Evolutionary conservation across 176 grass and related monocot species (phyloP), one percentile per base, ranked within the genome.

Genomic region (Thalia dealbata): DNA sequence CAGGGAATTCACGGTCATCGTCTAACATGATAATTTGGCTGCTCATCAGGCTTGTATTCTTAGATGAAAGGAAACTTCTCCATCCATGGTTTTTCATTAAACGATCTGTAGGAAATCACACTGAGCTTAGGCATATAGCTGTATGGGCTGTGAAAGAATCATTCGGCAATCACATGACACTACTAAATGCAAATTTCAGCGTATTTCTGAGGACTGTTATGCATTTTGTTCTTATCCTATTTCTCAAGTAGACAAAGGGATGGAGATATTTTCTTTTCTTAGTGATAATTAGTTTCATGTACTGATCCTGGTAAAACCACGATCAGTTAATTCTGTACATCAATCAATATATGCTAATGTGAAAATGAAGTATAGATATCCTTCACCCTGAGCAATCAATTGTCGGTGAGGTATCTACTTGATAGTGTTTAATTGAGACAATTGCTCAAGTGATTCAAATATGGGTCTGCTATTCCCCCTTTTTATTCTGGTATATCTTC

Each of bases 141-240:
- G 54, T n/a, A 21, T 5, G 18, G 54, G 21, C 21, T 58, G 22
- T n/a, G 7, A 9, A 58, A 23, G 16, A 58, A 58, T n/a, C 3
- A 8, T n/a, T 19, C 16, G 19, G 54, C 16, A 19, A n/a, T n/a
- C 15, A n/a, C 54, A 58, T 48, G 54, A 58, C 54, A 58, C 54
- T n/a, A 58, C 32, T 38, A 58, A n/a, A 21, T n/a, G 18, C 18
- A 58, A 58, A 7, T 18, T 67, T 67, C 32, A 26, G 2, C 13
- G 11, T 11, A 43, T 67, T 22, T 67, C 64, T 67, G 15, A n/a
- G 64, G 64, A 28, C 18, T 67, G 64, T 15, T 67, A 32, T 67
- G 64, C 19, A 67, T 42, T 67, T 67, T 67, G 64, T 67, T 67
- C 64, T 67, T 67, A 67, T 67, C 64, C 29, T 43, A 67, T 67